Evolutionary conservation across 2,329 filamentous ascomycete species (phyloP), one percentile per base, ranked within the genome.

Genomic region (Hypoxylon sp.): DNA sequence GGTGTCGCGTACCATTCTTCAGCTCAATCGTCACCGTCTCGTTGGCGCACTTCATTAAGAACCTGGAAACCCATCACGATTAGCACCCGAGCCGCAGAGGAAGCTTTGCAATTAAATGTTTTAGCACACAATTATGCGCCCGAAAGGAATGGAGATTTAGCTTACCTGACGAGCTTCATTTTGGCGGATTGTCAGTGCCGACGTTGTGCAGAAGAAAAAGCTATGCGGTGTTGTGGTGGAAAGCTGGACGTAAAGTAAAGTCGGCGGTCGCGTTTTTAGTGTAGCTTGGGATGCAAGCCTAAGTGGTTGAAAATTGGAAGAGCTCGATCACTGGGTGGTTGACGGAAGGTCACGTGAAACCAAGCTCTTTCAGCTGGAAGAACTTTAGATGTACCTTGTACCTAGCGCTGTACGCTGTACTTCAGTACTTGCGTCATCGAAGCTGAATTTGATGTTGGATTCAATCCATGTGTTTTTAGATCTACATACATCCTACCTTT

Each of bases 21-120:
- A 99, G 81, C 76, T 99, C 94, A 73, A 99, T 90, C 32, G 93
- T 97, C 67, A 97, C 94, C 67, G 94, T 96, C 79, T 99, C 94
- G 75, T 97, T 97, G 75, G 90, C 87, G 75, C 93, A 97, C 81
- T 99, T 99, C 93, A 97, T 97, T 66, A 99, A 81, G 75, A 99
- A 99, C 73, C 94, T 97, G 73, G 57, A 51, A 57, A 50, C 53
- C 38, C 37, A 63, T 55, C 20, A 61, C 17, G 35, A 62, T 73
- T 62, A 72, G 69, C 62, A 65, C 56, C 56, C 53, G 38, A 54
- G 53, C 60, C 65, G 67, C 67, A 58, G 64, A 63, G 49, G 63
- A 23, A 62, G 55, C 74, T 73, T 76, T 74, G 63, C 63, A 34
- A 44, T 64, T 58, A 63, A 62, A 59, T 63, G 65, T 55, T 65